Conservation (phyloP, 2,329 filamentous ascomycete species). For the Fusarium napiforme region DNA sequence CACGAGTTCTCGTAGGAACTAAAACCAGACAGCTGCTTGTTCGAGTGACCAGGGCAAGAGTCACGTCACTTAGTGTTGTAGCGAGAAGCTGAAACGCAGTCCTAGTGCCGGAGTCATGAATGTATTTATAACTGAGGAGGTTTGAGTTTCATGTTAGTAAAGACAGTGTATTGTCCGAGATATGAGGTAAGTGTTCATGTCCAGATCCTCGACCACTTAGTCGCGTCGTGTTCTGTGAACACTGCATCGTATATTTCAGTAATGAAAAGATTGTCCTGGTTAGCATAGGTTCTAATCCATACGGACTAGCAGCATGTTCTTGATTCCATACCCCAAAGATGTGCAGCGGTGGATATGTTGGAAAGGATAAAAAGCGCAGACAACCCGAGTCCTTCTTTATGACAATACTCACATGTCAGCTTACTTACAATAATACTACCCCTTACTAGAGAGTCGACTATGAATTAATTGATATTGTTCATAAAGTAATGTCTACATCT, state of each 20-base stretch:
- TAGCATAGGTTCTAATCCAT: accelerated
- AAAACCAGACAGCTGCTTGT: too few species aligned
- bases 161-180: background rate
- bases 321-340: accelerated
- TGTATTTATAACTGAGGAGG: background rate
- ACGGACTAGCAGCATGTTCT: too few species aligned
- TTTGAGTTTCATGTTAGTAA: accelerated
- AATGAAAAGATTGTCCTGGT: background rate
- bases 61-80: background rate
- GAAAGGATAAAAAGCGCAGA: background rate
- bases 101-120: background rate
- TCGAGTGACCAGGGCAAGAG: too few species aligned
- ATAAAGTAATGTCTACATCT: accelerated
- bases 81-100: background rate
- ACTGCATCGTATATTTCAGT: background rate
- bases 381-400: too few species aligned
- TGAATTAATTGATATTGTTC: accelerated
- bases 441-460: too few species aligned
- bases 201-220: accelerated
- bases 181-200: accelerated
- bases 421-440: too few species aligned
- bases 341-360: accelerated
- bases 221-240: background rate
- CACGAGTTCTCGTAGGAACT: too few species aligned
- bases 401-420: too few species aligned